Base-by-base conservation (phyloP, 78 protist species). In the Chrysochromulina tobinii region DNA sequence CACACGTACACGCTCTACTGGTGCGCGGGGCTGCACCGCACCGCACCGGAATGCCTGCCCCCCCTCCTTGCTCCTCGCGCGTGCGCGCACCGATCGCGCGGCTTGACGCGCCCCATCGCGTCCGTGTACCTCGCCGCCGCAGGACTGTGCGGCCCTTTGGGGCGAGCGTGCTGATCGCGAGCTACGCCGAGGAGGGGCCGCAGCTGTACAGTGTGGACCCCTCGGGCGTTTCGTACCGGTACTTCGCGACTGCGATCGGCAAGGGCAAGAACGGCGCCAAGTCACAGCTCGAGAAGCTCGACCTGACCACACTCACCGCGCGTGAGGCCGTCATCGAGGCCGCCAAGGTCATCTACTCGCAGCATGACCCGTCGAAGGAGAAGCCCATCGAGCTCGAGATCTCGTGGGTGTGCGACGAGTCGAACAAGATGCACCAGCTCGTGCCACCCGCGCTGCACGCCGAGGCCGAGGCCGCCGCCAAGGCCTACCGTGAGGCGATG, bases 131-230 rank as follows among this genome's bases (percentile, higher is more conserved):
- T 7, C 64, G 64, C 14, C n/a, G 12, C n/a, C 9, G 27, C 73
- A 67, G 73, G 73, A 17, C 21, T 17, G 90, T 96, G 67, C 95
- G 99, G 27, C 99, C 99, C n/a, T 98, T 97, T 81, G 99, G 99
- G 50, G 61, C 94, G 55, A 53, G 98, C 11, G 94, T 93, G 27
- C 85, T 98, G 20, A 53, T 99, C 66, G 99, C 96, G 14, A 93
- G 96, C 27, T 51, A 61, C 54, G 89, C 89, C 87, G 91, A 90
- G 58, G 90, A 96, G 25, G 98, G 98, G 2, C 99, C 99, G 23
- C 96, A 95, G 73, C 91, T 99, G 61, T 97, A 85, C 95, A 12
- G 88, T 38, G 81, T 72, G 72, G 81, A 72, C 53, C 81, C 81
- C 5, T 72, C 81, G 3, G 59, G 58, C 57, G 11, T 51, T 23